These are phyloP conservation scores for Penicillium polonicum DNA, from an alignment of 2,329 filamentous ascomycete species.

Conservation along the genomic window DNA sequence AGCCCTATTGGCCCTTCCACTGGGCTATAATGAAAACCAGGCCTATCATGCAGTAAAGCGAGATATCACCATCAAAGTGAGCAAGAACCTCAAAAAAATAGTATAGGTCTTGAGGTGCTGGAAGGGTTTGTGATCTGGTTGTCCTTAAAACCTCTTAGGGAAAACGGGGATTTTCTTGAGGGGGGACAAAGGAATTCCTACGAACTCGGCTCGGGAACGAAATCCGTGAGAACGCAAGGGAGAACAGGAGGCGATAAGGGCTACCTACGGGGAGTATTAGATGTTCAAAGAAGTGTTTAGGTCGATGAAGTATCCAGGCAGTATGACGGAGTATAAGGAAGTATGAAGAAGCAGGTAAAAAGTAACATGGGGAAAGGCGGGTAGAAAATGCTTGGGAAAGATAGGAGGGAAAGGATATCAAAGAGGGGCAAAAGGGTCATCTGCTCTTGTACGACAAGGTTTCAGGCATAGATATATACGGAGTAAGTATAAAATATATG, in stretches of 20 bases:
- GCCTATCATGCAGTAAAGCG: not conserved
- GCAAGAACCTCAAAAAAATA: not conserved
- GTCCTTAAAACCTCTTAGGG: not conserved
- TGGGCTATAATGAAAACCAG: not conserved
- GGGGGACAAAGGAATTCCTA: not conserved
- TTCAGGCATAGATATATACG: not conserved
- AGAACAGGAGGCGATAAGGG: not conserved
- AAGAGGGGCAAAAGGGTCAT: conserved; percentile 11
- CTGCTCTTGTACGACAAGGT: conserved; percentile 1
- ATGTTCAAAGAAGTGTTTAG: not conserved
- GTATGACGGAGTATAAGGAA: conserved; percentile 4
- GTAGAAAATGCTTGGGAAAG: conserved; percentile 1
- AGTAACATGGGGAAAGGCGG: conserved; percentile 8
- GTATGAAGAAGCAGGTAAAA: conserved; percentile 7
- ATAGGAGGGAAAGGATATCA: conserved; percentile 1
- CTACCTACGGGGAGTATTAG: not conserved
- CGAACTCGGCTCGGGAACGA: conserved; percentile 1
- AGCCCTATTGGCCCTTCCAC: not conserved
- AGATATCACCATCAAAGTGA: not conserved
- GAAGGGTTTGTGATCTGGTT: not conserved
- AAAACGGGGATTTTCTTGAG: not conserved
- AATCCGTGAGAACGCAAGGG: conserved; percentile 2
- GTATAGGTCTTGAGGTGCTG: not conserved
- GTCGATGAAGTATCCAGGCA: not conserved
- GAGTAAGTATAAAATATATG: not conserved